A percentile compares a stretch with the other conserved stretches of the same genome.
Conservation (phyloP, 1,284 basidiomycete species). For the Cryptococcus hybrid region DNA sequence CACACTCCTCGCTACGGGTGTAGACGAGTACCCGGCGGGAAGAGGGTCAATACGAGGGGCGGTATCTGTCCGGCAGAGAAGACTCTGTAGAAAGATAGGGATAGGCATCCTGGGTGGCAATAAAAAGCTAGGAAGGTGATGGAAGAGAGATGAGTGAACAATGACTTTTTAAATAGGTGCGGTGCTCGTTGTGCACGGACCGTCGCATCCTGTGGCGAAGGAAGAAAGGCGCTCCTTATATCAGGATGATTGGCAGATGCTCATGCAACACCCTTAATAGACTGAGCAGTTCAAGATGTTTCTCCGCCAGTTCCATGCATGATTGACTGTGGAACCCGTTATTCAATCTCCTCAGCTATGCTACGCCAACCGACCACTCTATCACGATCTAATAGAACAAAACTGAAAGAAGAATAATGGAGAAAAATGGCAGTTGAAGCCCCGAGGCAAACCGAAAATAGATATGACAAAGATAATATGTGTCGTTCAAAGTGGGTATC, state of each 20-base stretch:
- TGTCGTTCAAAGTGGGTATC: conserved; percentile 6
- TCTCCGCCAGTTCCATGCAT: conserved; percentile 27
- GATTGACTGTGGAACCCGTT: conserved; percentile 11
- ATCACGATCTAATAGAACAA: background rate
- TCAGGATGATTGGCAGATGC: background rate
- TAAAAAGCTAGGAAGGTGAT: background rate
- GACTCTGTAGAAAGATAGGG: background rate
- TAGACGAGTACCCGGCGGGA: background rate
- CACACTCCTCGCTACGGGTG: background rate
- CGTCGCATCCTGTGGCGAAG: no score
- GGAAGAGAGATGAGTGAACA: background rate
- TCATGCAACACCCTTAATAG: background rate
- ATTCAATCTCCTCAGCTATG: background rate
- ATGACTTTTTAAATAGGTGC: background rate
- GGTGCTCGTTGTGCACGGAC: no score
- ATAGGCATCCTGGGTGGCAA: background rate
- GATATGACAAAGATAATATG: conserved; percentile 7
- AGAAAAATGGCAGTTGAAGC: conserved; percentile 28
- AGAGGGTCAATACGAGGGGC: background rate
- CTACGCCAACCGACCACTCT: background rate
- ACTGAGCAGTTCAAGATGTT: background rate
- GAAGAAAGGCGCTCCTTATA: no score
- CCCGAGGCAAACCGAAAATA: conserved; percentile 10
- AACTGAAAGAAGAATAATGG: background rate
- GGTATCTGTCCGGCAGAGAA: background rate